These are phyloP conservation scores for Colletotrichum truncatum DNA, from an alignment of 2,329 filamentous ascomycete genomes.

Conservation along the genomic window DNA sequence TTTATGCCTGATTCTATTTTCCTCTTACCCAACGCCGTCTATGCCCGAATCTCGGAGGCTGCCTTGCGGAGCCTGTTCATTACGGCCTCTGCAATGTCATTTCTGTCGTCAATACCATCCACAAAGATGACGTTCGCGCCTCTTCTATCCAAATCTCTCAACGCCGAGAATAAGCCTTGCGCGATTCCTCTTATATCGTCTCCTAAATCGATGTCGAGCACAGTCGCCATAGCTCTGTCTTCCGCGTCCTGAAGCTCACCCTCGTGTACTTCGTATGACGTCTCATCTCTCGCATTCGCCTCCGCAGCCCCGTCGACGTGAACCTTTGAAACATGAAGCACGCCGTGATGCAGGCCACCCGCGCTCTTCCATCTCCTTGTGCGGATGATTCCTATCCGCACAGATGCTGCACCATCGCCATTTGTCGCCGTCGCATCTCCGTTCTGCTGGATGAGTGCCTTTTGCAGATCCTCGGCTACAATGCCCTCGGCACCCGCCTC, in stretches of 20 bases:
- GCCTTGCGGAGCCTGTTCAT: slow-evolving; percentile 88
- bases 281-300: slow-evolving; percentile 36
- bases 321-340: slow-evolving; percentile 39
- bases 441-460: slow-evolving; percentile 29
- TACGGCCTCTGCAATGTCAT: slow-evolving; percentile 85
- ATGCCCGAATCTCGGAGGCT: slow-evolving; percentile 67
- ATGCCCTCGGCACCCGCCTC: slow-evolving; percentile 45
- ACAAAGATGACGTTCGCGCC: slow-evolving; percentile 87
- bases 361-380: slow-evolving; percentile 62
- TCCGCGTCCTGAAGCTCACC: slow-evolving; percentile 47
- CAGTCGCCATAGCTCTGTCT: slow-evolving; percentile 45
- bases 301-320: slow-evolving; percentile 35
- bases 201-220: slow-evolving; percentile 80
- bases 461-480: slow-evolving; percentile 43
- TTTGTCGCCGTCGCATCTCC: slow-evolving; percentile 31
- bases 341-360: slow-evolving; percentile 48
- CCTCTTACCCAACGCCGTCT: slow-evolving; percentile 36
- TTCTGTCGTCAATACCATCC: slow-evolving; percentile 83
- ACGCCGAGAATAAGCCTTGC: slow-evolving; percentile 84
- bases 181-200: slow-evolving; percentile 78
- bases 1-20: slow-evolving; percentile 32
- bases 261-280: slow-evolving; percentile 51
- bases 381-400: slow-evolving; percentile 62
- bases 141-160: slow-evolving; percentile 84
- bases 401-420: slow-evolving; percentile 29